phyloP scores from a whole-genome alignment of 1,284 basidiomycete species.

The Phlebopus sp. region DNA sequence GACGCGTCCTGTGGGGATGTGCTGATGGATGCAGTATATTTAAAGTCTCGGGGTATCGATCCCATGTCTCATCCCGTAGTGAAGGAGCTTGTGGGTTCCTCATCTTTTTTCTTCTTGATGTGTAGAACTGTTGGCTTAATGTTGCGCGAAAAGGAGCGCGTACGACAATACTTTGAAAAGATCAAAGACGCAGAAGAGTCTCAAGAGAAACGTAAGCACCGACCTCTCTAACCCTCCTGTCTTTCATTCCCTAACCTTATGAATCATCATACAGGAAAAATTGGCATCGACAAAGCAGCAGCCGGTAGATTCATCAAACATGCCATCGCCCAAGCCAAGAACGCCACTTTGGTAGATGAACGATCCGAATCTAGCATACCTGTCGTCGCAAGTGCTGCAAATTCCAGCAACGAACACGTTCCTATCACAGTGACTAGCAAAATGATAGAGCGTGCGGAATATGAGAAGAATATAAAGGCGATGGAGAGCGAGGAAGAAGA shows the following conservation, averaged over 20 bases:
- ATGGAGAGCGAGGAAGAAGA: constrained; percentile 44
- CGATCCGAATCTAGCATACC: constrained; percentile 10
- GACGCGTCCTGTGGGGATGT: not conserved
- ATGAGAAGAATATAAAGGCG: constrained; percentile 53
- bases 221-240: not conserved
- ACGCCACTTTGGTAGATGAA: constrained; percentile 33
- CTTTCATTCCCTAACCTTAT: not conserved
- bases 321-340: constrained; percentile 66
- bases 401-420: constrained; percentile 30
- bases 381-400: constrained; percentile 3
- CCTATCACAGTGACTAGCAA: constrained; percentile 63
- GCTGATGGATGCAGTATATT: constrained; percentile 52
- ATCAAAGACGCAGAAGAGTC: constrained; percentile 71
- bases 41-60: constrained; percentile 74
- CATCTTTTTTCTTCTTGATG: constrained; percentile 1
- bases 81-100: constrained; percentile 61
- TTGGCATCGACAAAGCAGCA: constrained; percentile 68
- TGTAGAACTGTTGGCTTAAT: not conserved
- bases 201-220: constrained; percentile 47
- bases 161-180: constrained; percentile 77
- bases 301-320: constrained; percentile 79
- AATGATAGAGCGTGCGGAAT: constrained; percentile 63
- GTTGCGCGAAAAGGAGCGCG: constrained; percentile 53
- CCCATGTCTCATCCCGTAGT: constrained; percentile 75
- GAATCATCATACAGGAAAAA: constrained; percentile 13